Percentiles rank a stretch among this genome's conserved stretches.
phyloP scores from a whole-genome alignment of 2,329 filamentous ascomycete species.

The Thelonectria rubi region DNA sequence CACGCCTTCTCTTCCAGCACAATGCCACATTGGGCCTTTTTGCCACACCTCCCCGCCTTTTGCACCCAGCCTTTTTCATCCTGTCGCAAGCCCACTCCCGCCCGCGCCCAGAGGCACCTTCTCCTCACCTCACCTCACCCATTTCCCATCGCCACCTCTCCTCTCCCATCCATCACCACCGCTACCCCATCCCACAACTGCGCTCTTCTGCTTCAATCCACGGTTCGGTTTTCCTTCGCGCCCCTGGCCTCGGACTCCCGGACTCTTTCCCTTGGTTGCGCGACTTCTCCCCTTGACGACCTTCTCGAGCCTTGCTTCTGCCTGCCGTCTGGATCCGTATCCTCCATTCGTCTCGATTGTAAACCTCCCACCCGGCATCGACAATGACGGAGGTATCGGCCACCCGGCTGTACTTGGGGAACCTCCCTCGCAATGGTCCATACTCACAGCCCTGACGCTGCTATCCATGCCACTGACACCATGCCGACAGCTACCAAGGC shows the following conservation, averaged over 20 bases:
- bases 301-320: slow-evolving; percentile 19
- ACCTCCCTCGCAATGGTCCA: slow-evolving; percentile 93
- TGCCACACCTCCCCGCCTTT: slow-evolving; percentile 42
- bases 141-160: slow-evolving; percentile 14
- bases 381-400: slow-evolving; percentile 88
- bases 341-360: slow-evolving; percentile 25
- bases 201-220: slow-evolving; percentile 29
- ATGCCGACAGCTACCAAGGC: slow-evolving; percentile 84
- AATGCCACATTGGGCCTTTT: slow-evolving; percentile 33
- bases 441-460: slow-evolving; percentile 43
- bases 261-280: slow-evolving; percentile 23
- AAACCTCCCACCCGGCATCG: slow-evolving; percentile 43
- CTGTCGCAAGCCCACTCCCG: slow-evolving; percentile 35
- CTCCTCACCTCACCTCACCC: slow-evolving; percentile 36
- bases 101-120: slow-evolving; percentile 28
- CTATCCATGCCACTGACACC: slow-evolving; percentile 55
- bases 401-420: slow-evolving; percentile 96
- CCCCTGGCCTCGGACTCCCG: slow-evolving; percentile 40
- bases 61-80: slow-evolving; percentile 42
- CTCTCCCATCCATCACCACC: slow-evolving; percentile 28
- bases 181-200: slow-evolving; percentile 15
- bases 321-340: slow-evolving; percentile 31
- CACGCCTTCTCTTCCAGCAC: background rate
- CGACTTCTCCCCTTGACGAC: slow-evolving; percentile 23
- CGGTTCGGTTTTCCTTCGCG: slow-evolving; percentile 36